phyloP scores from a whole-genome alignment of 805 yeast species.

The Ogataea wickerhamii region DNA sequence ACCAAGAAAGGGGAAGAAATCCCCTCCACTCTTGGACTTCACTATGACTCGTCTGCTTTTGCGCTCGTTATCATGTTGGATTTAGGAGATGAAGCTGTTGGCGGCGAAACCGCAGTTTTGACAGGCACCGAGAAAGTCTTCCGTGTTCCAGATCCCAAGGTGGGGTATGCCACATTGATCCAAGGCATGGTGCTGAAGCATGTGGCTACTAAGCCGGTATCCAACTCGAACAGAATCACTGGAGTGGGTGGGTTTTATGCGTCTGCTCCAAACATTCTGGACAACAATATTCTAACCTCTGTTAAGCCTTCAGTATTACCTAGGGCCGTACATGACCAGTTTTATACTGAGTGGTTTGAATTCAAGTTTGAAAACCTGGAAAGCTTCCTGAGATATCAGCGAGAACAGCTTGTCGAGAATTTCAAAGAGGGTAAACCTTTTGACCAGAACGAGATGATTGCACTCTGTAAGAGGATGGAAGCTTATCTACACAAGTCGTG shows the following conservation, averaged over 20 bases:
- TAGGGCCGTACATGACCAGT: slow-evolving; percentile 30
- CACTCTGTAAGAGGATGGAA: slow-evolving; percentile 29
- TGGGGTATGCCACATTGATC: slow-evolving; percentile 45
- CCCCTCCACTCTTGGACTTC: slow-evolving; percentile 47
- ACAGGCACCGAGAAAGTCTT: slow-evolving; percentile 36
- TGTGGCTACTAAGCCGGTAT: slow-evolving; percentile 43
- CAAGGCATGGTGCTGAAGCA: slow-evolving; percentile 47
- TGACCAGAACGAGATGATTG: slow-evolving; percentile 28
- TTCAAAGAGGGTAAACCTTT: slow-evolving; percentile 23
- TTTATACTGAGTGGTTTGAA: slow-evolving; percentile 34
- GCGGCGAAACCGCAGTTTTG: slow-evolving; percentile 49
- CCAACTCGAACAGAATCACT: slow-evolving; percentile 34
- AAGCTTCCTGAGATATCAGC: slow-evolving; percentile 20
- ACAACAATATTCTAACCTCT: slow-evolving; percentile 31
- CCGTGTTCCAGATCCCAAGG: slow-evolving; percentile 38
- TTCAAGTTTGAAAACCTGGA: slow-evolving; percentile 30
- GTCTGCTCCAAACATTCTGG: slow-evolving; percentile 26
- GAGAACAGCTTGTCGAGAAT: slow-evolving; percentile 18
- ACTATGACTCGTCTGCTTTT: slow-evolving; percentile 43
- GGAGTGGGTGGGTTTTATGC: slow-evolving; percentile 30
- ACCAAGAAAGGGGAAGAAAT: slow-evolving; percentile 33
- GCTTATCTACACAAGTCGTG: slow-evolving; percentile 28
- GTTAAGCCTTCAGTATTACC: slow-evolving; percentile 34
- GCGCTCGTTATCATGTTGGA: slow-evolving; percentile 49
- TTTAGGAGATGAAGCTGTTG: slow-evolving; percentile 43